Base-by-base conservation (phyloP, 306 rosid species). In the Spatholobus suberectus region DNA sequence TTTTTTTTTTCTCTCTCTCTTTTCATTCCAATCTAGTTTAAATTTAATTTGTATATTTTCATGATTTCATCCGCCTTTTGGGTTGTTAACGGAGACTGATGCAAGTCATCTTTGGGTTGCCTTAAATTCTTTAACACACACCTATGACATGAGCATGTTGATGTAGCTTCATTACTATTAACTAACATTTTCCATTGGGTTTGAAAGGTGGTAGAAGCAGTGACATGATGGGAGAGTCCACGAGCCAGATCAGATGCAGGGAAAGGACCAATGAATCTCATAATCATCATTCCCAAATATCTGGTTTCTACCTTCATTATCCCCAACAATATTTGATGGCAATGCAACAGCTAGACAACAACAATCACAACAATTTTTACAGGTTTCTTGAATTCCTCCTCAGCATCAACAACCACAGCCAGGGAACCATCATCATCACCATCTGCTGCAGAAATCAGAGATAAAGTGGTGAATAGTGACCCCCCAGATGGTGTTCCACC, bases 401-500 rank as follows among this genome's bases (percentile, higher is more conserved):
- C 77, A 14, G n/a, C 82, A 54, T 5, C 79, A 44, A 3, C 70
- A 78, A 4, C 79, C 54, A 76, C 77, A 20, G 80, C 61, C 66
- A 70, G 32, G 34, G 89, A 89, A 23, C 73, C 86, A 15, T 84
- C 91, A n/a, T 81, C 89, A 12, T 84, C 90, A 63, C 6, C 70
- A 63, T 63, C 20, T 61, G 54, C 21, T 20, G 72, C 57, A 57
- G 90, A 81, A 75, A 85, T 62, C 24, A 76, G 85, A 76, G 86
- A 73, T 11, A 51, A 72, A 63, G 81, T 61, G 41, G 8, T 65
- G 47, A 76, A 57, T 52, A 61, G 81, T 43, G 67, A 73, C 54
- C 84, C 66, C 76, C 49, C 52, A 40, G 90, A 80, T 75, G 76
- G 68, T 82, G 82, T 40, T 77, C 41, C 88, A 77, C 93, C 96